Evolutionary conservation across 148 eudicot genomes (phyloP).

Genomic region (Tetragonia tetragonoides): DNA sequence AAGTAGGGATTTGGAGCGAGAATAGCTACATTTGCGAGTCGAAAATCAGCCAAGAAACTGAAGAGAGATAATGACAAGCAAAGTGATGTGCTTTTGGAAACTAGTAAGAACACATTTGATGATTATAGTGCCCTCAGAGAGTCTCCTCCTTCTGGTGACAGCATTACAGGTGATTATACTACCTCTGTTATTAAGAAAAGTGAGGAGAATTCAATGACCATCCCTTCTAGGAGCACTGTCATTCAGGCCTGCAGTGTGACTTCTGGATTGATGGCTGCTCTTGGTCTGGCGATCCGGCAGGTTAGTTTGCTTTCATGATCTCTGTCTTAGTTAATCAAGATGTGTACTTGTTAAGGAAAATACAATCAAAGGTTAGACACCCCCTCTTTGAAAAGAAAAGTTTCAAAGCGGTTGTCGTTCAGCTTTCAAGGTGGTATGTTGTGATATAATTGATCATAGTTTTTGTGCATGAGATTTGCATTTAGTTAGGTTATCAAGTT

Average conservation of each 20-base stretch:
- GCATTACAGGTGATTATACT: slow-evolving; percentile 16
- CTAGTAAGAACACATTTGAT: slow-evolving; percentile 25
- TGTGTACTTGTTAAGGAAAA: no score
- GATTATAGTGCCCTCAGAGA: slow-evolving; percentile 31
- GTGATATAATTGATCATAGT: neutral
- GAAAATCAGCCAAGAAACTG: slow-evolving; percentile 52
- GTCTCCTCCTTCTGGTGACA: slow-evolving; percentile 24
- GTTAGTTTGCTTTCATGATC: slow-evolving; percentile 30
- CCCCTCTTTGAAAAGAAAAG: no score
- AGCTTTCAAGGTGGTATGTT: neutral
- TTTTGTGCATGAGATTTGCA: neutral
- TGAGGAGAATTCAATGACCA: slow-evolving; percentile 24
- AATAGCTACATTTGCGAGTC: slow-evolving; percentile 49
- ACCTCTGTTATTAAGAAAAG: slow-evolving; percentile 28
- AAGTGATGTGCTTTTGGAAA: slow-evolving; percentile 29
- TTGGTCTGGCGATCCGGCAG: slow-evolving; percentile 72
- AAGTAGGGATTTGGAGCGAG: slow-evolving; percentile 35
- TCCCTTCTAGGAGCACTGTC: slow-evolving; percentile 65
- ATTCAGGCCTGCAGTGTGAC: slow-evolving; percentile 81
- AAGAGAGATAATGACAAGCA: slow-evolving; percentile 41
- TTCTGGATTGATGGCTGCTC: slow-evolving; percentile 67
- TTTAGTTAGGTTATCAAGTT: neutral
- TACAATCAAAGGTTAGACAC: no score
- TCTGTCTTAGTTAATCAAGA: neutral
- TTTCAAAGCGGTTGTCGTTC: neutral